A percentile compares a stretch with the other conserved stretches of the same genome.
Conservation (phyloP, 805 yeast genomes). For the Lachancea cidri region DNA sequence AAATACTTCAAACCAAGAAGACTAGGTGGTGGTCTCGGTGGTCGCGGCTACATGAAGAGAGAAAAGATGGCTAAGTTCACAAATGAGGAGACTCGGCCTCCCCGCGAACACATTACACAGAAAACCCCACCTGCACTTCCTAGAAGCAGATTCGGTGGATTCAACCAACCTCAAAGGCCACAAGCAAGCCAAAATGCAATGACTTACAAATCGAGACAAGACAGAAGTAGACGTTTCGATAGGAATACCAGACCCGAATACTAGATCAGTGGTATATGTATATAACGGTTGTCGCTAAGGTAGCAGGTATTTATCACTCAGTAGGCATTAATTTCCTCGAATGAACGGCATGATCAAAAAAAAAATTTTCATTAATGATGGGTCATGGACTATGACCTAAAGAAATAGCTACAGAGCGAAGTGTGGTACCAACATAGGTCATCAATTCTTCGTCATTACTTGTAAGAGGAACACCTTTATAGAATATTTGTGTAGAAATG, state of each 20-base stretch:
- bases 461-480: too few species aligned
- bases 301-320: too few species aligned
- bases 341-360: too few species aligned
- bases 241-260: background rate
- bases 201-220: constrained; percentile 1
- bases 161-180: background rate
- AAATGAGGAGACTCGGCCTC: background rate
- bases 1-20: constrained; percentile 69
- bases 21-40: constrained; percentile 93
- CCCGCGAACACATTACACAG: background rate
- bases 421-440: too few species aligned
- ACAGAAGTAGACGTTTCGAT: background rate
- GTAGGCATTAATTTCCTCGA: too few species aligned
- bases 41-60: constrained; percentile 54
- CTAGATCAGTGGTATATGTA: too few species aligned
- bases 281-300: too few species aligned
- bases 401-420: too few species aligned
- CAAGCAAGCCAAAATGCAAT: background rate
- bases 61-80: constrained; percentile 5
- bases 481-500: too few species aligned
- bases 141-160: constrained; percentile 5
- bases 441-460: too few species aligned
- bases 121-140: background rate
- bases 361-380: too few species aligned
- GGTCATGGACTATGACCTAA: too few species aligned